phyloP scores from a whole-genome alignment of 306 rosid species.

The Rubus parviflorus region DNA sequence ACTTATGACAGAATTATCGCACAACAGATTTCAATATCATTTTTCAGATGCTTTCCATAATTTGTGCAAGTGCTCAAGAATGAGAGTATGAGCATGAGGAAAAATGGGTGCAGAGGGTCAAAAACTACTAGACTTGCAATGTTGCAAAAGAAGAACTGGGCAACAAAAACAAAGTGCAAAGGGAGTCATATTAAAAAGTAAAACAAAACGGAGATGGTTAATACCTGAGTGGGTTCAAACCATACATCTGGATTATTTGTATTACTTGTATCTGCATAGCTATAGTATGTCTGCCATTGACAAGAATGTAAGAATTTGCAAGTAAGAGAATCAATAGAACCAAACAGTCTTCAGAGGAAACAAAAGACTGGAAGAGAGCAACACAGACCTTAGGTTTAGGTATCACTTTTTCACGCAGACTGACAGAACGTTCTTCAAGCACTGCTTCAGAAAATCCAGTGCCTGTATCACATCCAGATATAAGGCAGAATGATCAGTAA shows the following conservation, averaged over 20 bases:
- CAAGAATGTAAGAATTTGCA: constrained; percentile 19
- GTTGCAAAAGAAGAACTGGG: neutral
- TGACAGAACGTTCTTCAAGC: constrained; percentile 77
- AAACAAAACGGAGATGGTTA: constrained; percentile 18
- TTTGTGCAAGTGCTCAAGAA: neutral
- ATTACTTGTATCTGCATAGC: constrained; percentile 58
- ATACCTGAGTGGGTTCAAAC: constrained; percentile 88
- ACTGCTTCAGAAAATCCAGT: constrained; percentile 74
- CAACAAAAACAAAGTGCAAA: constrained; percentile 3
- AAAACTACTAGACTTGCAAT: neutral
- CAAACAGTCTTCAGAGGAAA: neutral
- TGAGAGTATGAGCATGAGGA: neutral
- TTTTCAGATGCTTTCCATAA: neutral
- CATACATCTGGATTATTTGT: constrained; percentile 83
- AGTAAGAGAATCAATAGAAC: constrained; percentile 13
- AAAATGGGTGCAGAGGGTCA: neutral
- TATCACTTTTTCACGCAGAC: constrained; percentile 77
- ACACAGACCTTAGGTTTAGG: constrained; percentile 69
- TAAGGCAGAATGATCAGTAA: constrained; percentile 26
- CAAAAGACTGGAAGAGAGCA: constrained; percentile 19
- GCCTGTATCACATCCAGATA: constrained; percentile 45
- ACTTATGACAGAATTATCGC: neutral
- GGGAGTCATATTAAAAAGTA: neutral
- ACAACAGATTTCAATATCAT: neutral
- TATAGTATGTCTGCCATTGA: constrained; percentile 66